Evolutionary conservation across 495 filamentous ascomycete genomes (phyloP).

Genomic region (Podospora pseudopauciseta): DNA sequence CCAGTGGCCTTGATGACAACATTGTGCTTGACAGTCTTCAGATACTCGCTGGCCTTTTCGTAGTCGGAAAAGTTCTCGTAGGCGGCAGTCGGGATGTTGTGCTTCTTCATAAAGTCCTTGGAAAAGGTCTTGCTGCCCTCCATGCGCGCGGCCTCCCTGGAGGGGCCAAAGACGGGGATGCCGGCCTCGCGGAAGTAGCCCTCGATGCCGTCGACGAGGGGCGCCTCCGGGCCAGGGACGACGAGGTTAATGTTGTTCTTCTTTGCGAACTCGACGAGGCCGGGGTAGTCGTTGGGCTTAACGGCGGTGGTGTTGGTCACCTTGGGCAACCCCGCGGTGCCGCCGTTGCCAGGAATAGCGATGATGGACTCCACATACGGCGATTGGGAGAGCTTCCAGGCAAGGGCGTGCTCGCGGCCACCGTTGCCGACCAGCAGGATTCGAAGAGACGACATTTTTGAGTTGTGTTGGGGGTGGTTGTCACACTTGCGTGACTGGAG

Average conservation of each 20-base stretch:
- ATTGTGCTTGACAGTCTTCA: conserved; percentile 68
- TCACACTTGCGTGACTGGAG: neutral
- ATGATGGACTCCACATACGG: conserved; percentile 61
- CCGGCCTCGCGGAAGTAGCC: conserved; percentile 75
- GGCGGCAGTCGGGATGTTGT: conserved; percentile 83
- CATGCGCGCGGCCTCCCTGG: conserved; percentile 79
- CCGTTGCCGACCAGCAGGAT: conserved; percentile 90
- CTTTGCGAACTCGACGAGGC: conserved; percentile 70
- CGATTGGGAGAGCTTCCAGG: conserved; percentile 90
- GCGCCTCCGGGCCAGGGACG: conserved; percentile 87
- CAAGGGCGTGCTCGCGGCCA: conserved; percentile 89
- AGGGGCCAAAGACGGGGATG: conserved; percentile 84
- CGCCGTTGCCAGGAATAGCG: conserved; percentile 81
- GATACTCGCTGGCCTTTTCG: conserved; percentile 68
- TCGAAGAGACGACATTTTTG: conserved; percentile 38
- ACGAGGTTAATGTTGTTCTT: conserved; percentile 75
- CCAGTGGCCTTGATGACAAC: conserved; percentile 90
- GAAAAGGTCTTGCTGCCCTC: conserved; percentile 96
- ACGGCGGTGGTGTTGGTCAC: conserved; percentile 66
- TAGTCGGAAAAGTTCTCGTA: conserved; percentile 88
- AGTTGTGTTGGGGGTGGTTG: neutral
- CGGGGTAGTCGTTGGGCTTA: conserved; percentile 69
- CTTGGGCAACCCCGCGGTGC: conserved; percentile 70
- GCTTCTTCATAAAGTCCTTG: conserved; percentile 95
- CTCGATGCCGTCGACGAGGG: conserved; percentile 87